Evolutionary conservation across 1,284 basidiomycete genomes (phyloP), one percentile per base, ranked within the genome.

Genomic region (Ganoderma lucidum): DNA sequence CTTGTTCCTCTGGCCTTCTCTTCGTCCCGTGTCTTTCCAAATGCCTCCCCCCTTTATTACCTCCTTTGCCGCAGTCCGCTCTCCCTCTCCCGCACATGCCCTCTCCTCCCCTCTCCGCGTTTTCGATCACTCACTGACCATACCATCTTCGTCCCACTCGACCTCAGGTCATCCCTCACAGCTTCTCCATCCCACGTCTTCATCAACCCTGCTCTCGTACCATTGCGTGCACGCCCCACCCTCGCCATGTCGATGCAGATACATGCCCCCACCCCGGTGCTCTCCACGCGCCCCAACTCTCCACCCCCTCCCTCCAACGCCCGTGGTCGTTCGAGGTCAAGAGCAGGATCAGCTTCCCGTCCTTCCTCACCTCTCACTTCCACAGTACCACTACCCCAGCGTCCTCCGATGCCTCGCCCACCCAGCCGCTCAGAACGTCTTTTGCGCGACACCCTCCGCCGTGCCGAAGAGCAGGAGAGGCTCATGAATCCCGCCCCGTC

Each of bases 361-460:
- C 75, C 76, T 1, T 70, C 77, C 19, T 78, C 77, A 44, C 74
- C 76, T 42, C 75, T 74, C 60, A 66, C 74, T 28, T 77, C 71
- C 64, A 62, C 74, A 48, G 65, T 68, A 65, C 70, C 67, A 65
- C 73, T 73, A 56, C 71, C 73, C 14, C 69, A 71, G 53, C 75
- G 77, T 39, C 77, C 74, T n/a, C 75, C 77, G 6, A 79, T 78
- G 74, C 59, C 76, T 37, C 78, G 80, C 45, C 80, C 80, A 14
- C 75, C 81, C 5, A 80, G 79, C 51, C 83, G 87, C 64, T 88
- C 87, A 23, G 87, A 90, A 74, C 84, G 84, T 23, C 83, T 90
- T 45, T 83, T 90, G 48, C 82, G 89, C 63, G 84, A 88, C 65
- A 85, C 90, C 1, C 84, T 91, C 51, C 81, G 86, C 67, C 83